These are phyloP conservation scores for Tulasnella sp. DNA, from an alignment of 768 basidiomycete genomes.

Conservation along the genomic window DNA sequence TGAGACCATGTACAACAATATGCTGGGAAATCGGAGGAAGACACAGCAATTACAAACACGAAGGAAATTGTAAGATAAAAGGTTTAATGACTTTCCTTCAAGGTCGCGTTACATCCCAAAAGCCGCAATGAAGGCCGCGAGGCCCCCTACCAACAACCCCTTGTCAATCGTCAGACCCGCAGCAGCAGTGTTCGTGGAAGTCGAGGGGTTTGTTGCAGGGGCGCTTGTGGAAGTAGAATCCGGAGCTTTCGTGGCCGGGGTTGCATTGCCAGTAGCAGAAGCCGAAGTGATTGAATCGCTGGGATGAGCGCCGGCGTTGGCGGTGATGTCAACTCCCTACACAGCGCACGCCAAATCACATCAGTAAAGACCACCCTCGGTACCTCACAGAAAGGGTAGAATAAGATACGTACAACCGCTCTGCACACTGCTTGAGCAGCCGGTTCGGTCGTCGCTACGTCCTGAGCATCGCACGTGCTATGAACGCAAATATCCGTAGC, in stretches of 20 bases:
- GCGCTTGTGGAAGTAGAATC: not conserved
- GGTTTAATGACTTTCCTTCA: not conserved
- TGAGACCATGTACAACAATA: not conserved
- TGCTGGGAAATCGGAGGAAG: constrained; percentile 8
- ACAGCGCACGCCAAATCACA: not conserved
- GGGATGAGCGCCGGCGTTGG: constrained; percentile 21
- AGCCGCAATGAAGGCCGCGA: not conserved
- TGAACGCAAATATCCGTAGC: not conserved
- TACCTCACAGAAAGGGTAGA: not conserved
- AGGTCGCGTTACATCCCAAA: not conserved
- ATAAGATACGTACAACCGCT: constrained; percentile 16
- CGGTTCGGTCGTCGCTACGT: not conserved
- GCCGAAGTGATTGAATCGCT: constrained; percentile 2
- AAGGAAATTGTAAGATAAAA: not conserved
- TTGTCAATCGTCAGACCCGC: not conserved
- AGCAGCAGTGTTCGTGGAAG: not conserved
- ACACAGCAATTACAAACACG: not conserved
- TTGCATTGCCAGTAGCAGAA: constrained; percentile 27
- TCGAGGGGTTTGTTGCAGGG: not conserved
- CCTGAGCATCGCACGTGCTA: not conserved
- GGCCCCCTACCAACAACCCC: not conserved
- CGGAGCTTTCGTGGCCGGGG: constrained; percentile 19
- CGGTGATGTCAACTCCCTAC: constrained; percentile 19
- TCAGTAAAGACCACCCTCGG: not conserved
- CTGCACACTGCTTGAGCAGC: not conserved